These are phyloP conservation scores for Malassezia slooffiae DNA, from an alignment of 1,284 basidiomycete genomes.

Conservation along the genomic window DNA sequence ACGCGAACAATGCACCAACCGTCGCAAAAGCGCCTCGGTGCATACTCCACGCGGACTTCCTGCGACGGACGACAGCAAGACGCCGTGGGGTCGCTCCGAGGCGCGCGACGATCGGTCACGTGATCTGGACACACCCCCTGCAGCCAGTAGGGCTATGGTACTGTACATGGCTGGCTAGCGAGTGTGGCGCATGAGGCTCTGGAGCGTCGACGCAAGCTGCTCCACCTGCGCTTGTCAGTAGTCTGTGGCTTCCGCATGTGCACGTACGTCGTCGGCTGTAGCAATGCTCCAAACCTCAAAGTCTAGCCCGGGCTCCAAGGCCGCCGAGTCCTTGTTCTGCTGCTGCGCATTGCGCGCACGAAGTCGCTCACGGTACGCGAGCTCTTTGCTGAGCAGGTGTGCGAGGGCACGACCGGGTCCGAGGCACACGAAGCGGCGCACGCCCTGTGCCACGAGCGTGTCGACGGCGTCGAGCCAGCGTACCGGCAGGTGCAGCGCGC, in stretches of 20 bases:
- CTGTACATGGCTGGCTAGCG: too few relatives aligned
- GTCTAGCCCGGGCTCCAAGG: neutral
- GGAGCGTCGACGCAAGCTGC: constrained; percentile 2
- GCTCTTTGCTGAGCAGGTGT: constrained; percentile 40
- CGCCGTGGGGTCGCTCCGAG: too few relatives aligned
- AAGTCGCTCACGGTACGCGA: constrained; percentile 24
- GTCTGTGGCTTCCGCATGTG: too few relatives aligned
- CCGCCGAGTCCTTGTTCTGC: neutral
- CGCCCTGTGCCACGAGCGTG: constrained; percentile 29
- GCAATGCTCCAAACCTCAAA: constrained; percentile 16
- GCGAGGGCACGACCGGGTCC: constrained; percentile 41
- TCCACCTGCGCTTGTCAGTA: too few relatives aligned
- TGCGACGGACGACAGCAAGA: too few relatives aligned
- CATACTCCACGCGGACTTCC: too few relatives aligned
- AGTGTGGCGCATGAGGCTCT: neutral
- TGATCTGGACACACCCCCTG: too few relatives aligned
- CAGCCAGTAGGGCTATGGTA: too few relatives aligned
- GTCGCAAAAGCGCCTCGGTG: too few relatives aligned
- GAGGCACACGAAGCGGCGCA: constrained; percentile 40
- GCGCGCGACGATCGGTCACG: too few relatives aligned
- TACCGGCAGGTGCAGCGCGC: constrained; percentile 30
- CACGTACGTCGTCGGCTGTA: constrained; percentile 6
- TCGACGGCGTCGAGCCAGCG: constrained; percentile 33
- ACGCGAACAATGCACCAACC: too few relatives aligned
- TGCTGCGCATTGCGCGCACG: too few relatives aligned